Percentiles rank a stretch among this genome's conserved stretches.
phyloP scores from a whole-genome alignment of 768 basidiomycete species.

The Sarcomyxa edulis region DNA sequence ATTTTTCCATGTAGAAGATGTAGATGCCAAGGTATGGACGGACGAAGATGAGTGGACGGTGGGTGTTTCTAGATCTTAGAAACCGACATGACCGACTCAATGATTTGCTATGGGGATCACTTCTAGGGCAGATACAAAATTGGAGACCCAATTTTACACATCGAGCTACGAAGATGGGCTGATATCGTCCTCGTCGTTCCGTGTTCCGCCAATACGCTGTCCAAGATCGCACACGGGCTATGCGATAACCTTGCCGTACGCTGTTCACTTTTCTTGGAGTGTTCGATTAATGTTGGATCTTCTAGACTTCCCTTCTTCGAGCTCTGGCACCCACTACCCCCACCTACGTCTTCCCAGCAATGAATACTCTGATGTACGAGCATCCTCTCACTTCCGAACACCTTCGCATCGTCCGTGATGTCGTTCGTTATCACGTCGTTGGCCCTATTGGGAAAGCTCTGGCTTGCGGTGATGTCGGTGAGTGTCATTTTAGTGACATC shows the following conservation, averaged over 20 bases:
- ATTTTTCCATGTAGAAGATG: conserved; percentile 61
- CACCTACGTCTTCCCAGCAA: conserved; percentile 91
- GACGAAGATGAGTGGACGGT: conserved; percentile 95
- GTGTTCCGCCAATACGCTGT: conserved; percentile 94
- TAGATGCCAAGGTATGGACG: conserved; percentile 71
- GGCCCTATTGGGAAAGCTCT: conserved; percentile 87
- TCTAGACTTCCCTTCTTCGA: conserved; percentile 11
- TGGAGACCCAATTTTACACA: conserved; percentile 92
- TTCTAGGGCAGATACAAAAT: conserved; percentile 65
- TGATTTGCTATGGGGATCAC: too few relatives aligned
- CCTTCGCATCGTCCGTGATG: conserved; percentile 64
- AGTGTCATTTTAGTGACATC: conserved; percentile 16
- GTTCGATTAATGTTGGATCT: conserved; percentile 43
- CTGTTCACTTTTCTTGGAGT: conserved; percentile 6
- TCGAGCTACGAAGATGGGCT: conserved; percentile 92
- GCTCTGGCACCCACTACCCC: conserved; percentile 57
- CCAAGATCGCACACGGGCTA: conserved; percentile 83
- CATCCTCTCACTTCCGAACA: conserved; percentile 90
- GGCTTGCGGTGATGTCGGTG: conserved; percentile 91
- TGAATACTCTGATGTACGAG: conserved; percentile 98
- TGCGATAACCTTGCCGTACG: conserved; percentile 89
- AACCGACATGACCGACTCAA: neutral
- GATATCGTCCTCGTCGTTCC: conserved; percentile 94
- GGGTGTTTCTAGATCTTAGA: conserved; percentile 21
- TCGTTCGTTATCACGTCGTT: conserved; percentile 73